Percentiles rank a stretch among this genome's conserved stretches.
These are phyloP conservation scores for Blakeslea trispora DNA, from an alignment of 371 early-diverging fungal species.

Conservation along the genomic window DNA sequence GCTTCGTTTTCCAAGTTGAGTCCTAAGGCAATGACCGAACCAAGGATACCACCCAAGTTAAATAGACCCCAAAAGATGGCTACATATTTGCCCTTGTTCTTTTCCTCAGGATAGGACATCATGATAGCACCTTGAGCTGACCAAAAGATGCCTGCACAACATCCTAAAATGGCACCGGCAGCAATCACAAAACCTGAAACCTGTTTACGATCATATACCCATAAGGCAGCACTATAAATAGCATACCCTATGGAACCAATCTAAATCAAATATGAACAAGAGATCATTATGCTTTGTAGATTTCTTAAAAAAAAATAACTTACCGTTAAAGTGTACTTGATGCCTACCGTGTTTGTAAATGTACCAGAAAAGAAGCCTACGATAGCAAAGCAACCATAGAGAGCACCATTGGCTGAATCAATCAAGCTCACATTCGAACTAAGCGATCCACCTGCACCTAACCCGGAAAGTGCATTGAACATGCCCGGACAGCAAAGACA, in stretches of 20 bases:
- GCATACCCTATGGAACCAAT: slow-evolving; percentile 55
- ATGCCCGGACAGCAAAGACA: slow-evolving; percentile 79
- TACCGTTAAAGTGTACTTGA: slow-evolving; percentile 51
- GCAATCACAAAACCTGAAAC: slow-evolving; percentile 51
- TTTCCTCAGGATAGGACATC: slow-evolving; percentile 70
- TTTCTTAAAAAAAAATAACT: too few relatives aligned
- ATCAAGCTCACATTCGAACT: slow-evolving; percentile 59
- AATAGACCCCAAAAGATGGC: slow-evolving; percentile 81
- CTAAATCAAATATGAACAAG: slow-evolving; percentile 23
- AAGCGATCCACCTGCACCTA: slow-evolving; percentile 60
- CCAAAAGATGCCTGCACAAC: slow-evolving; percentile 63
- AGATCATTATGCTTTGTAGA: too few relatives aligned
- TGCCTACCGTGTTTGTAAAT: slow-evolving; percentile 60
- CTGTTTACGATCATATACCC: slow-evolving; percentile 52
- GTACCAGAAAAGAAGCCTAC: slow-evolving; percentile 69
- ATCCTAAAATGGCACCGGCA: slow-evolving; percentile 68
- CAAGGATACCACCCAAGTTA: slow-evolving; percentile 79
- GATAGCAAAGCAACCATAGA: slow-evolving; percentile 69
- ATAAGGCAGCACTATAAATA: slow-evolving; percentile 57
- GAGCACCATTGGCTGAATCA: slow-evolving; percentile 69
- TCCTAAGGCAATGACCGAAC: slow-evolving; percentile 65
- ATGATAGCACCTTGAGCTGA: slow-evolving; percentile 71
- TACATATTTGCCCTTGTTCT: slow-evolving; percentile 74
- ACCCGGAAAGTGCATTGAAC: slow-evolving; percentile 57
- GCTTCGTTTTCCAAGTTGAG: slow-evolving; percentile 56